Evolutionary conservation across 257 asterid species (phyloP), one percentile per base, ranked within the genome.

Genomic region (Solanum dulcamara): DNA sequence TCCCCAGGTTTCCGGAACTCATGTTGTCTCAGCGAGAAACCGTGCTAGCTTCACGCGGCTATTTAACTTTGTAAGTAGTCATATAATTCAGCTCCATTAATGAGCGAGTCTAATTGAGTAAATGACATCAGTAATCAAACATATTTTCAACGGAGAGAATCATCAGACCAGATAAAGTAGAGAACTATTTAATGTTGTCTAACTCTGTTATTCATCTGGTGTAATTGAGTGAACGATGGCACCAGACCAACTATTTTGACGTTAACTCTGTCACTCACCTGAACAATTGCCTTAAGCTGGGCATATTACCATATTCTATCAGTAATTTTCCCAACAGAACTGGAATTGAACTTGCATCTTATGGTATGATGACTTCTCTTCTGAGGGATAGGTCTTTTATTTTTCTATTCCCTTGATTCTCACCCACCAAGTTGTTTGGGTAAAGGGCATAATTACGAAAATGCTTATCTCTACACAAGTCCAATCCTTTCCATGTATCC

Each of bases 1-100:
- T 79, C 92, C 94, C 32, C 94, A 87, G 74, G 89, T 91, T 85
- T 82, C 88, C 11, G 92, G 91, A 81, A 90, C 82, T 83, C 87
- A 86, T 60, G 88, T 85, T 84, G 83, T 91, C 80, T 68, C 88
- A 48, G 87, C 91, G 11, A 86, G 37, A 57, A 90, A 84, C 57
- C 90, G 94, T 46, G 85, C 92, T 50, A 87, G 87, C 85, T 89
- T 87, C 84, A 67, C 79, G 60, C 88, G 86, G 83, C 88, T 90
- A 50, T 87, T 91, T 80, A 86, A 85, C 50, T 90, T 86, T 85
- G 94, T 91, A 87, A 91, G 94, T 86, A 38, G 38, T 75, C 38
- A 32, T 53, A 59, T 59, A 64, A 4, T 72, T 87, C 85, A 62
- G 50, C 62, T 85, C 85, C 42, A 37, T 17, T 53, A 38, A 14